A percentile compares a stretch with the other conserved stretches of the same genome.
Conservation (phyloP, 2,329 filamentous ascomycete species). For the Diplodia intermedia region DNA sequence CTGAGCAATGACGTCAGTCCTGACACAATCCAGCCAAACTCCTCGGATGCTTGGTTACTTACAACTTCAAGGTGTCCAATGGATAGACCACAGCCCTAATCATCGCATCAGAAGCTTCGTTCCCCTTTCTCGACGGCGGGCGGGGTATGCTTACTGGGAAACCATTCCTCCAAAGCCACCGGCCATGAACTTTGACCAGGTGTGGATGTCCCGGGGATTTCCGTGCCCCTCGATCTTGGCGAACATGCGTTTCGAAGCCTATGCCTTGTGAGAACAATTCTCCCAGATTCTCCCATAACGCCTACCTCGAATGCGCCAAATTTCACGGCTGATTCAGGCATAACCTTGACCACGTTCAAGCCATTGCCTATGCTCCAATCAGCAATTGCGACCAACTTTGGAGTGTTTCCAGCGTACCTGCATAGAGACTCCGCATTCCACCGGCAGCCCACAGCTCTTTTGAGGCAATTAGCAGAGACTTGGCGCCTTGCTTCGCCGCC, state of each 20-base stretch:
- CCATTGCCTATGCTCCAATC: conserved; percentile 75
- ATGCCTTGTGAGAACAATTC: conserved; percentile 34
- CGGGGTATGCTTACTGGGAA: conserved; percentile 69
- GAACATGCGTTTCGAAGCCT: conserved; percentile 85
- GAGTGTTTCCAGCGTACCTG: conserved; percentile 66
- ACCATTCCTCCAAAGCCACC: conserved; percentile 93
- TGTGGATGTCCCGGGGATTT: conserved; percentile 78
- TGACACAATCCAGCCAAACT: not conserved
- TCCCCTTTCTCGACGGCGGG: conserved; percentile 33
- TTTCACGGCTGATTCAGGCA: conserved; percentile 98
- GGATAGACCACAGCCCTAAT: conserved; percentile 88
- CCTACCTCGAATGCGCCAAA: conserved; percentile 91
- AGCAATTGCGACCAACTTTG: not conserved
- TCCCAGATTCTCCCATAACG: not conserved
- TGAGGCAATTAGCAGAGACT: conserved; percentile 74
- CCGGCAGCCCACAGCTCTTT: conserved; percentile 84
- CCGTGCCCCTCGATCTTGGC: conserved; percentile 87
- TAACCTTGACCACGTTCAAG: conserved; percentile 94
- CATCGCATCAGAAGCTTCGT: conserved; percentile 34
- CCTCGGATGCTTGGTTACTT: conserved; percentile 41
- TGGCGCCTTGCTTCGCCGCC: conserved; percentile 69
- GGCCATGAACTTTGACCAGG: conserved; percentile 86
- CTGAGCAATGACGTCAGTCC: conserved; percentile 45
- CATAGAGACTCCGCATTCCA: conserved; percentile 88
- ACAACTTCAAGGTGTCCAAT: conserved; percentile 81